These are phyloP conservation scores for Macrolepiota albuminosa DNA, from an alignment of 768 basidiomycete species.

Conservation along the genomic window DNA sequence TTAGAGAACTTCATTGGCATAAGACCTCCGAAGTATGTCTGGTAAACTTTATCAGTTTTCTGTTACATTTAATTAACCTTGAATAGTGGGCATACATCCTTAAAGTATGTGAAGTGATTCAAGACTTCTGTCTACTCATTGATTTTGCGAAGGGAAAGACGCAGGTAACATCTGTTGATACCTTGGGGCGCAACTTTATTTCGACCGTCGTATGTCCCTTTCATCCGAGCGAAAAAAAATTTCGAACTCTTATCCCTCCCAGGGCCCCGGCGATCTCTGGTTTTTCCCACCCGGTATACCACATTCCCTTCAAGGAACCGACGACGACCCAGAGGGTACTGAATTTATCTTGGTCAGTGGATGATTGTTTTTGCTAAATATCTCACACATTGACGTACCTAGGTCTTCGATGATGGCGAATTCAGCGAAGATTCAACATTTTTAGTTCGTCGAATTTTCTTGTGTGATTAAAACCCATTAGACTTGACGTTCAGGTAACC, in stretches of 20 bases:
- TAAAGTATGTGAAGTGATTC: conserved; percentile 20
- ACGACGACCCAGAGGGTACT: conserved; percentile 37
- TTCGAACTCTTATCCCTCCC: neutral
- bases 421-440: conserved; percentile 54
- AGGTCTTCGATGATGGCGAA: conserved; percentile 47
- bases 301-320: conserved; percentile 50
- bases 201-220: conserved; percentile 40
- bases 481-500: conserved; percentile 30
- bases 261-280: conserved; percentile 50
- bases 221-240: neutral
- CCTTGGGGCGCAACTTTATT: conserved; percentile 43
- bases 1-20: conserved; percentile 53
- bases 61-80: neutral
- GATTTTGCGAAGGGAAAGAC: conserved; percentile 33
- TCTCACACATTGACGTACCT: neutral
- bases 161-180: conserved; percentile 44
- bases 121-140: neutral
- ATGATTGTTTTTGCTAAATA: neutral
- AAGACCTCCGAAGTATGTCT: conserved; percentile 36
- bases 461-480: neutral
- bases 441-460: conserved; percentile 25
- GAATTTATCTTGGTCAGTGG: conserved; percentile 45
- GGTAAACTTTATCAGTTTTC: neutral
- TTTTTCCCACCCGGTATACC: conserved; percentile 55
- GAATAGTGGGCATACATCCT: conserved; percentile 49